Percentiles rank a stretch among this genome's conserved stretches.
Evolutionary conservation across 2,329 filamentous ascomycete species (phyloP).

Genomic region (Stachybotrys echinatus): DNA sequence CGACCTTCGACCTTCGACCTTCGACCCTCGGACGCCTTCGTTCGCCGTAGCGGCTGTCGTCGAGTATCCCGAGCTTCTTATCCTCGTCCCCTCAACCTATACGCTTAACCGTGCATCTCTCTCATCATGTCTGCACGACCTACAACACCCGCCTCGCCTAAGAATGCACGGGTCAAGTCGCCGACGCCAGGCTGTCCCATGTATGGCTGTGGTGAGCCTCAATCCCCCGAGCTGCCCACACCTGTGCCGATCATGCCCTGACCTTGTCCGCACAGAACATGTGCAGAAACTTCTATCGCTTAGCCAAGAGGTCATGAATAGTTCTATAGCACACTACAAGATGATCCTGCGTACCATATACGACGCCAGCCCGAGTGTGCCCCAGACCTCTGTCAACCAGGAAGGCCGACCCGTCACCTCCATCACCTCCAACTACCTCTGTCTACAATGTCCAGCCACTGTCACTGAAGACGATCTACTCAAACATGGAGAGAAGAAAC

Average conservation of each 20-base stretch:
- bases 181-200: constrained; percentile 53
- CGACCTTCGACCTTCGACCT: no score
- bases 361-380: constrained; percentile 59
- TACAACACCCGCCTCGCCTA: constrained; percentile 47
- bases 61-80: no score
- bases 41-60: no score
- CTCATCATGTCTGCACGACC: constrained; percentile 39
- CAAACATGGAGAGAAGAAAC: constrained; percentile 63
- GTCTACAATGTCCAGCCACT: constrained; percentile 67
- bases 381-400: constrained; percentile 57
- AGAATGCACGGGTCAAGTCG: constrained; percentile 55
- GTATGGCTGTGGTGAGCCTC: constrained; percentile 54
- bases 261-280: constrained; percentile 51
- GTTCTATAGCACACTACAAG: constrained; percentile 67
- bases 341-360: constrained; percentile 65
- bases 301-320: constrained; percentile 59
- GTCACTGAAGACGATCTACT: constrained; percentile 60
- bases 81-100: no score
- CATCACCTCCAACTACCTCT: constrained; percentile 65
- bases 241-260: not conserved
- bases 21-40: no score
- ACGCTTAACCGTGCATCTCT: not conserved
- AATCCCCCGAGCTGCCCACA: constrained; percentile 4
- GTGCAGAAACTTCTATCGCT: constrained; percentile 61
- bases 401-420: constrained; percentile 55